Base-by-base conservation (phyloP, 208 protist genomes). In the Jaenimonas drosophilae region DNA sequence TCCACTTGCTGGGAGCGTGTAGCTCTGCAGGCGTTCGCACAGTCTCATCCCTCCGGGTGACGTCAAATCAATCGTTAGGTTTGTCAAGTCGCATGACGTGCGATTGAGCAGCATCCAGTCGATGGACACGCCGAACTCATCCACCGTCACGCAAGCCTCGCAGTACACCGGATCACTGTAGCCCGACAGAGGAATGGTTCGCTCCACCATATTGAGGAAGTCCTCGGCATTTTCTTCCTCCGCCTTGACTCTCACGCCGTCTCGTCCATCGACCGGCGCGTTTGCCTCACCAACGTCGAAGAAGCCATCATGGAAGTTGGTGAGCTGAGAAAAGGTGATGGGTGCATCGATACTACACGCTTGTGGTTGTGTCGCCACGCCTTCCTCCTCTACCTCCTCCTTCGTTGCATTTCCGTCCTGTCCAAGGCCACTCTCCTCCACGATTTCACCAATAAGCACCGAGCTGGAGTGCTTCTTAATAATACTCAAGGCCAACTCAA, bases 61-160 rank as follows among this genome's bases (percentile, higher is more conserved):
- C 7, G 87, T 79, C 4, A 99, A 72, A 69, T 99, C 96, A 27
- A 98, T 76, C n/a, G 80, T 95, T 5, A 99, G 51, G 60, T 98
- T 98, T 48, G 91, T 73, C 30, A 99, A 69, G 0, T 79, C 85
- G 45, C 97, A 71, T 19, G 68, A 48, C 1, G 96, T 98, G 66
- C 95, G 86, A 76, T 99, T 99, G 34, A 97, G 72, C 20, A 95
- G 64, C 45, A 79, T 60, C 70, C 91, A 87, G 48, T 97, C 89
- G 4, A 99, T 83, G 17, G 95, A 69, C 29, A 99, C 97, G 70
- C 99, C 97, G 66, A 98, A 99, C 65, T 97, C 79, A 64, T 98
- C 82, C 20, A 99, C 96, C 9, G 77, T 90, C 31, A 99, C 92
- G 39, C 84, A 95, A 7, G 97, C 97, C 75, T 99, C 97, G 48